Conservation (phyloP, 225 moss, liverwort and hornwort species). For the Neckera pumila region DNA sequence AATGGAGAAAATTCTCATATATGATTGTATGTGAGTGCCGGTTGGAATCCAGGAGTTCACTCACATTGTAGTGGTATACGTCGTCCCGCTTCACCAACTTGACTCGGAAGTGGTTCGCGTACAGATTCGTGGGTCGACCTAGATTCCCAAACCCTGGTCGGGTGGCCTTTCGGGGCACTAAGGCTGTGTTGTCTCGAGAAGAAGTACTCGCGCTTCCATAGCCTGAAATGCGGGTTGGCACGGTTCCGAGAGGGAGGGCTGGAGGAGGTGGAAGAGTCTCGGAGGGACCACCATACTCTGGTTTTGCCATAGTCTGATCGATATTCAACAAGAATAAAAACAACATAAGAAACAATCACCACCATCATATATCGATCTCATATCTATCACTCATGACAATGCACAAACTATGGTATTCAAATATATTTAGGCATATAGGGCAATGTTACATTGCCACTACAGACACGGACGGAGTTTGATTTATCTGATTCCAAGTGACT, state of each 20-base stretch:
- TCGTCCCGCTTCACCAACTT: conserved; percentile 29
- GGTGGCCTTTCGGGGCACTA: neutral
- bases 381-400: neutral
- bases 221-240: neutral
- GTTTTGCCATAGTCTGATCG: neutral
- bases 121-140: neutral
- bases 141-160: conserved; percentile 3
- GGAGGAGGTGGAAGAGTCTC: neutral
- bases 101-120: conserved; percentile 52
- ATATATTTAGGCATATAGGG: neutral
- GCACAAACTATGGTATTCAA: neutral
- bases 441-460: neutral
- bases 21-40: too few species aligned
- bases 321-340: neutral
- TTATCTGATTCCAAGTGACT: neutral
- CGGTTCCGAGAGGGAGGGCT: neutral
- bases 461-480: neutral
- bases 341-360: neutral
- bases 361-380: neutral
- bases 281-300: neutral
- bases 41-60: neutral
- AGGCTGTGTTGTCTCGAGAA: neutral
- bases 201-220: neutral
- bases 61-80: conserved; percentile 67
- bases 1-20: neutral